Evolutionary conservation across 164 flowering plant genomes (phyloP), one percentile per base, ranked within the genome.

Genomic region (Dillenia suffruticosa): DNA sequence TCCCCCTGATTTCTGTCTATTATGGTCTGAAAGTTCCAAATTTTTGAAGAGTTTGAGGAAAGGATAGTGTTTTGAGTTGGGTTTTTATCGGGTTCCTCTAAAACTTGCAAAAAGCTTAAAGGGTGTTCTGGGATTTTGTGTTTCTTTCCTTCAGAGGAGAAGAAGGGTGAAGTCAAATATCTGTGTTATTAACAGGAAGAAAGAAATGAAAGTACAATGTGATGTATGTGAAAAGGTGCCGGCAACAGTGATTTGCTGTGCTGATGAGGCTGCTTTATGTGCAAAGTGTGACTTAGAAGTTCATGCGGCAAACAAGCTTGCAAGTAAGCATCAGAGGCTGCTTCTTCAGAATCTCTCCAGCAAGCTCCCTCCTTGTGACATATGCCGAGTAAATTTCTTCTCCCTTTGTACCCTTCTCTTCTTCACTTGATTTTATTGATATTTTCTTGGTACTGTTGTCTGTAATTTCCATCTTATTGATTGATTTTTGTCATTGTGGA

Each of bases 321-420:
- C 99, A 2, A 91, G 96, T 82, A 94, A 94, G 74, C 99, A 94
- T 72, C 97, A 89, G 73, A 84, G 99, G 80, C 89, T 93, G 50
- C 89, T 74, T 32, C 96, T 94, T 58, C 73, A 91, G 8, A 70
- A 70, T 62, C 89, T 88, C 69, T 83, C 95, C 44, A 80, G 68
- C 77, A 86, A 85, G 76, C 92, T 94, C 17, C 99, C 99, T 46
- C 76, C 68, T 8, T 91, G 97, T 74, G 99, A 94, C 44, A 91
- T 94, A 14, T 94, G 99, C 84, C 96, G 83, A 66, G 97, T 88
- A 76, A 61, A 11, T 44, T 11, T 11, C 32, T 15, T 19, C 52
- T 19, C 9, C 43, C 40, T 12, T 61, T 46, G 15, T 26, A 9
- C 12, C 40, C 40, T 49, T 65, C 12, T 40, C 46, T 19, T 13